phyloP scores from a whole-genome alignment of 2,329 filamentous ascomycete genomes.

The Macroventuria anomochaeta region DNA sequence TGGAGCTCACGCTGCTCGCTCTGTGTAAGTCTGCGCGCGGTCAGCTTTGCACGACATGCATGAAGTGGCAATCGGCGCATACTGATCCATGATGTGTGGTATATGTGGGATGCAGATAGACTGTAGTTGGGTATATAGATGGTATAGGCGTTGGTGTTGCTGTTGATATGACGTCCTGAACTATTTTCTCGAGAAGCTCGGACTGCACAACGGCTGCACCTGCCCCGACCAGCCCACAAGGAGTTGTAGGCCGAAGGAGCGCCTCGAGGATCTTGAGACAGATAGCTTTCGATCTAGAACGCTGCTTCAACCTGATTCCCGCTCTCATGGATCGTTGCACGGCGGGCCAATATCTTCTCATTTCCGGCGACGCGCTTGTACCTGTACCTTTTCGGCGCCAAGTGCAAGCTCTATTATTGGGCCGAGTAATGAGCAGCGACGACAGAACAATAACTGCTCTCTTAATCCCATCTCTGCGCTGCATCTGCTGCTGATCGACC shows the following conservation, averaged over 20 bases:
- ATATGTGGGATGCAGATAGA: background rate
- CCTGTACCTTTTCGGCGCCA: constrained; percentile 26
- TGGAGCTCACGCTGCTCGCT: constrained; percentile 92
- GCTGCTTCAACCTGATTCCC: constrained; percentile 1
- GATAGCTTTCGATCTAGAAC: constrained; percentile 14
- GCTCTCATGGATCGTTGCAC: constrained; percentile 19
- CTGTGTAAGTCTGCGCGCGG: constrained; percentile 66
- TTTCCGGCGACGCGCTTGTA: constrained; percentile 24
- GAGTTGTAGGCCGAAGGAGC: constrained; percentile 8
- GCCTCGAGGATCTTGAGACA: background rate
- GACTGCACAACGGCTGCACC: constrained; percentile 5
- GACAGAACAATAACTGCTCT: constrained; percentile 14
- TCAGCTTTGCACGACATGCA: constrained; percentile 18
- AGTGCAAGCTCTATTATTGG: constrained; percentile 32
- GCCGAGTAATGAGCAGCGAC: constrained; percentile 23
- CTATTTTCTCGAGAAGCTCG: constrained; percentile 8
- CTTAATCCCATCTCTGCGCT: constrained; percentile 4
- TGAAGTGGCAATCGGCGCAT: constrained; percentile 17
- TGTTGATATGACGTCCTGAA: constrained; percentile 23
- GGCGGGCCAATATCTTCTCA: constrained; percentile 19
- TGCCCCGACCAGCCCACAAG: constrained; percentile 1
- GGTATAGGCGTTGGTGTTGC: background rate
- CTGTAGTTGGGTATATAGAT: background rate
- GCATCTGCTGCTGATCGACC: constrained; percentile 20
- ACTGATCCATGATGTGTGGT: constrained; percentile 47